phyloP scores from a whole-genome alignment of 148 eudicot genomes.

The Cornus suecica region DNA sequence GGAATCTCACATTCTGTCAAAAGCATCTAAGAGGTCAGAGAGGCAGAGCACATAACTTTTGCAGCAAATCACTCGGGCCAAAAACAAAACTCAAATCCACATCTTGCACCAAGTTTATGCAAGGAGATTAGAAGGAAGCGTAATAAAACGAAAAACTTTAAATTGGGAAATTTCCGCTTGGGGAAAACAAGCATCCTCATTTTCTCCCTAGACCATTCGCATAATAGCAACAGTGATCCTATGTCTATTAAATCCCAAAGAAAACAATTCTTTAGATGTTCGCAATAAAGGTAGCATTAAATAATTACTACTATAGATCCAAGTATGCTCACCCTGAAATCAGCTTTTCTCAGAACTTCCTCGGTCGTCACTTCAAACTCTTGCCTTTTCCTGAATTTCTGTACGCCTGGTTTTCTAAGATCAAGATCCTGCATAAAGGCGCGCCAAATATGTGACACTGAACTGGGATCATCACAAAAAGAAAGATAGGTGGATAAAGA shows the following conservation, averaged over 20 bases:
- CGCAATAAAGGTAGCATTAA: background rate
- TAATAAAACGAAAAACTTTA: too few species aligned
- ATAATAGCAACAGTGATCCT: slow-evolving; percentile 6
- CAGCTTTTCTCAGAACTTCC: slow-evolving; percentile 81
- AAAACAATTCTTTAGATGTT: background rate
- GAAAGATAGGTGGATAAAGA: background rate
- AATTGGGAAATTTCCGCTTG: background rate
- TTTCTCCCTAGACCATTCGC: background rate
- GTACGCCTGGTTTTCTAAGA: slow-evolving; percentile 65
- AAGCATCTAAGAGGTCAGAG: slow-evolving; percentile 1
- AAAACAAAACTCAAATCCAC: background rate
- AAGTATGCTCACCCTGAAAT: slow-evolving; percentile 73
- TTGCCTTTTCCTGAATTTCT: slow-evolving; percentile 39
- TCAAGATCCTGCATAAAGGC: slow-evolving; percentile 63
- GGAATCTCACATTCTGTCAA: slow-evolving; percentile 76
- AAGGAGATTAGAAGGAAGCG: background rate
- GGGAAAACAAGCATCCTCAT: too few species aligned
- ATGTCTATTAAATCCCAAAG: background rate
- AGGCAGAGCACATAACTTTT: background rate
- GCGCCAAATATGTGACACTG: background rate
- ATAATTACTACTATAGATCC: background rate
- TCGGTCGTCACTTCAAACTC: slow-evolving; percentile 78
- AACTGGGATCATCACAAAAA: background rate
- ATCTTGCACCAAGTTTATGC: background rate
- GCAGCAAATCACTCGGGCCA: background rate